Base-by-base conservation (phyloP, 2,329 filamentous ascomycete genomes). In the Colletotrichum orbiculare region DNA sequence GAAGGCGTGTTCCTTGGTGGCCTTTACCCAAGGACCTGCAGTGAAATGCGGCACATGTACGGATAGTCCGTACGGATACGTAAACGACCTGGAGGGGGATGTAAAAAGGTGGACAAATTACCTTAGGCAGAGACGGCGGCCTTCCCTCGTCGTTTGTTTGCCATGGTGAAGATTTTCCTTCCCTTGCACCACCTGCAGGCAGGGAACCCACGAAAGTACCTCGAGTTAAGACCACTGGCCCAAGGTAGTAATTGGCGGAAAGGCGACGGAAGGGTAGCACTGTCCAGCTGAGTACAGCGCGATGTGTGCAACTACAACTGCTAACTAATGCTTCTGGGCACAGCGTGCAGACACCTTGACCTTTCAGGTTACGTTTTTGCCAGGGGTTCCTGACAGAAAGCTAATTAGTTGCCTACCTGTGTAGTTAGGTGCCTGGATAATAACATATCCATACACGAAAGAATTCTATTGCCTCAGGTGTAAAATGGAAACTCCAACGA, bases 211-310 rank as follows among this genome's bases (percentile, higher is more conserved):
- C 25, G 43, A 10, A 64, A 17, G 54, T 64, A 56, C 58, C 35
- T 56, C 56, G 34, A 55, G 57, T 64, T 64, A 61, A 64, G 50
- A 46, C 8, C 45, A 35, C 17, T 25, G 13, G 8, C 11, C 45
- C 49, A 50, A 60, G 56, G 56, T 60, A 55, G 33, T 43, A 43
- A 60, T 53, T 53, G 48, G 48, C 48, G 41, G 48, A 50, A 53
- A 41, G 54, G 42, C 4, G 41, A 15, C 33, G 39, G 25, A 17
- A 34, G 9, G 25, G 46, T 34, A 56, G 58, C 46, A 56, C 58
- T 47, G 62, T 65, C 52, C 52, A 53, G 57, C 39, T 33, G 46
- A 62, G 58, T 52, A 56, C 62, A 62, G 56, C 52, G 57, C 58
- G 56, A n/a, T 17, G 42, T 39, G 62, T 49, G 52, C 47, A 58